Conservation (phyloP, 306 rosid species). For the Crotalaria pallida region DNA sequence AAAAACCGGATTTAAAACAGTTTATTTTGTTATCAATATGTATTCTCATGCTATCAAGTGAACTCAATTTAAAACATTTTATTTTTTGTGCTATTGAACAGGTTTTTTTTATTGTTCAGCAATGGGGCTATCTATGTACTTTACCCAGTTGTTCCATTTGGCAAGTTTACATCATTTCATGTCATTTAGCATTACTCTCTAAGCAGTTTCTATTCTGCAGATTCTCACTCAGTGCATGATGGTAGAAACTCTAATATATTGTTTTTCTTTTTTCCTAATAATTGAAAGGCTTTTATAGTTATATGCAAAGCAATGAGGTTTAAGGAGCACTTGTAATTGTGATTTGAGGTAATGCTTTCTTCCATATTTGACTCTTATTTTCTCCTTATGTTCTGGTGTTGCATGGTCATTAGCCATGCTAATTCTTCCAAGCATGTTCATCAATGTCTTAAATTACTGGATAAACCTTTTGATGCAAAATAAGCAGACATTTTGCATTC, state of each 20-base stretch:
- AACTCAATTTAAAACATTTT: too few species aligned
- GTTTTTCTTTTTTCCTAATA: neutral
- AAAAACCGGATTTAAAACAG: too few species aligned
- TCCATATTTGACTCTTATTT: neutral
- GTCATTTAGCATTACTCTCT: constrained; percentile 20
- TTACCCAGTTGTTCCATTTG: too few species aligned
- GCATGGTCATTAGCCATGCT: neutral
- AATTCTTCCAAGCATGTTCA: neutral
- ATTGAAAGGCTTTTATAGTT: constrained; percentile 15
- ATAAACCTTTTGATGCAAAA: constrained; percentile 3
- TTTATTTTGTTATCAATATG: too few species aligned
- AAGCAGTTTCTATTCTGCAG: constrained; percentile 7
- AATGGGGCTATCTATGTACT: too few species aligned
- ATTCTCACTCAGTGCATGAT: constrained; percentile 14
- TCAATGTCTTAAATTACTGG: neutral
- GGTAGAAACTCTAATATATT: constrained; percentile 10
- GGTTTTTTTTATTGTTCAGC: too few species aligned
- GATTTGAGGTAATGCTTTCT: constrained; percentile 29
- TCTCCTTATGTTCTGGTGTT: neutral
- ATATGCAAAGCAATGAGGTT: constrained; percentile 1
- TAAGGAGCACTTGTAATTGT: constrained; percentile 16
- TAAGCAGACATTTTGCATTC: too few species aligned
- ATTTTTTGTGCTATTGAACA: too few species aligned
- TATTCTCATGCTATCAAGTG: too few species aligned
- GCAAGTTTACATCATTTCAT: constrained; percentile 28